These are phyloP conservation scores for Ceratopteris richardii DNA, from an alignment of 75 land plant genomes.

Conservation along the genomic window DNA sequence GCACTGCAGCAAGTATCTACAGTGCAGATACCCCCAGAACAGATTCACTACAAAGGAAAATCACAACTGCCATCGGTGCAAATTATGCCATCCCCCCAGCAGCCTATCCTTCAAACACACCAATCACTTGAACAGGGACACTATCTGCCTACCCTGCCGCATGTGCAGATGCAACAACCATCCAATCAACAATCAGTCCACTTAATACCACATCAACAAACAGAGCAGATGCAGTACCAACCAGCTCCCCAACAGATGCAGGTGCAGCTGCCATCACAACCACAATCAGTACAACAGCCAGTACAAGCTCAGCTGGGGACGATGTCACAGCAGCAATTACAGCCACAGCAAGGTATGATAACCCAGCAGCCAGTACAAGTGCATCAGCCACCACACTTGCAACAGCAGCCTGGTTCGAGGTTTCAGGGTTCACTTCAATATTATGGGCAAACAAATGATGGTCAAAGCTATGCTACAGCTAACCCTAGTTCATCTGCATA, in stretches of 20 bases:
- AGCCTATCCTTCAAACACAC: background rate
- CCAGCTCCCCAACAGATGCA: constrained; percentile 15
- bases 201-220: constrained; percentile 1
- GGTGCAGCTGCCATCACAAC: constrained; percentile 4
- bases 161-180: constrained; percentile 7
- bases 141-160: background rate
- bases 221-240: constrained; percentile 15
- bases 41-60: background rate
- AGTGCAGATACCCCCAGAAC: background rate
- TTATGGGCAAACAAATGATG: background rate
- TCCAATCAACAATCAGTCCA: constrained; percentile 7
- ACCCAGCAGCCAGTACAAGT: background rate
- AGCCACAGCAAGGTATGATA: background rate
- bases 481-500: no score
- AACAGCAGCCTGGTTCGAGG: background rate
- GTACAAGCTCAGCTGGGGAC: background rate
- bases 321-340: background rate
- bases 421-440: background rate
- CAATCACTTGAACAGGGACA: background rate
- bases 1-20: background rate
- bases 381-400: constrained; percentile 6
- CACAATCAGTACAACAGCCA: constrained; percentile 2
- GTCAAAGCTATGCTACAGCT: background rate
- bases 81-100: background rate
- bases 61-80: background rate